Evolutionary conservation across 768 basidiomycete genomes (phyloP).

Genomic region (Hericium rajendrae): DNA sequence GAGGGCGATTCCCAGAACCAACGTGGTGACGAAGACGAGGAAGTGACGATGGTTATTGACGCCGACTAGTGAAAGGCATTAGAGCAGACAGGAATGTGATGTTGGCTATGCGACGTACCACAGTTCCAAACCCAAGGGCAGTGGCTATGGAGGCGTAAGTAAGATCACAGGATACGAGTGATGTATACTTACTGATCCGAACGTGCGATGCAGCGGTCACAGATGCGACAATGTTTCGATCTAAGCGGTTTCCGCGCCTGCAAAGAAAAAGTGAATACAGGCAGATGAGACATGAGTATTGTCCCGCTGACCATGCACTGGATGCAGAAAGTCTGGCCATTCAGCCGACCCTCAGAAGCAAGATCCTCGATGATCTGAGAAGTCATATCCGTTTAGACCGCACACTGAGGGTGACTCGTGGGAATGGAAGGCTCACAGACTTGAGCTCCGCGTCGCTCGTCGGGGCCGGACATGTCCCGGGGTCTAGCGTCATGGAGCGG

Average conservation of each 20-base stretch:
- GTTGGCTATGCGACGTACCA: conserved; percentile 36
- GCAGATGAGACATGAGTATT: no score
- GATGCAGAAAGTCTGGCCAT: conserved; percentile 95
- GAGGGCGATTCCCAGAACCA: conserved; percentile 69
- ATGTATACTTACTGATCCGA: conserved; percentile 74
- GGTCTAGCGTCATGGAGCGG: conserved; percentile 79
- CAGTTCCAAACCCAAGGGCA: conserved; percentile 99
- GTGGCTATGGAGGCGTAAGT: conserved; percentile 43
- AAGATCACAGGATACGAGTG: background rate
- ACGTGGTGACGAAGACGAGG: conserved; percentile 78
- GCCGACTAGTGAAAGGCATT: conserved; percentile 47
- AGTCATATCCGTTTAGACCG: background rate
- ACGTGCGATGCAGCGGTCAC: conserved; percentile 81
- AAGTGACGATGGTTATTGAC: conserved; percentile 94
- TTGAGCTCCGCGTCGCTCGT: conserved; percentile 79
- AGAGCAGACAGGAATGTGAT: background rate
- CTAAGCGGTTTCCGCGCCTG: conserved; percentile 84
- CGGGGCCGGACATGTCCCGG: conserved; percentile 79
- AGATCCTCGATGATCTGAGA: conserved; percentile 81
- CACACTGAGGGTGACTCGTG: background rate
- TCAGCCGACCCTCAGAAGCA: conserved; percentile 77
- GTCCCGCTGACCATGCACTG: conserved; percentile 69
- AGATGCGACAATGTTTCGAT: conserved; percentile 91
- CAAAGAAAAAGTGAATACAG: background rate
- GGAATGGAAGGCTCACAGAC: conserved; percentile 46